These are phyloP conservation scores for Parachaetomium inaequale DNA, from an alignment of 495 filamentous ascomycete species.

Conservation along the genomic window DNA sequence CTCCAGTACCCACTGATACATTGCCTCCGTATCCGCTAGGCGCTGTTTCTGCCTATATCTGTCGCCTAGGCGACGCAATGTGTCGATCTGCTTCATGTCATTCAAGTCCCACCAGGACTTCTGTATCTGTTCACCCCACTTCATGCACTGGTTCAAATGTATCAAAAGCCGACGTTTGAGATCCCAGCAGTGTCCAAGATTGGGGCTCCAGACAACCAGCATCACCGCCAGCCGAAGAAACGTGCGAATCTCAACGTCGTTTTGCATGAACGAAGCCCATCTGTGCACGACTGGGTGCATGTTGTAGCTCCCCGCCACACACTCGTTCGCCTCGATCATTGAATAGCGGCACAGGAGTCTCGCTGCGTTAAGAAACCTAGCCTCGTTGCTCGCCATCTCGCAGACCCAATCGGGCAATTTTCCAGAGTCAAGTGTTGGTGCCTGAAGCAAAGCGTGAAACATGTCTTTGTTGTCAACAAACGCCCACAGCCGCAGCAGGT, in stretches of 20 bases:
- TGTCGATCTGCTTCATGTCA: constrained; percentile 32
- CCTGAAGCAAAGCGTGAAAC: constrained; percentile 27
- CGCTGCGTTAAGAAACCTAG: constrained; percentile 28
- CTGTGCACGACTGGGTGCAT: constrained; percentile 38
- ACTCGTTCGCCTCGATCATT: constrained; percentile 33
- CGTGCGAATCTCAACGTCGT: constrained; percentile 12
- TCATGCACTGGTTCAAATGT: constrained; percentile 26
- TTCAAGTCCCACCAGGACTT: no score
- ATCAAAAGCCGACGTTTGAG: constrained; percentile 28
- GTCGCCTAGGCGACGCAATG: no score
- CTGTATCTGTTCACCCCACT: constrained; percentile 13
- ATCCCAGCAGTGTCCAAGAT: constrained; percentile 20
- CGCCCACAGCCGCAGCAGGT: constrained; percentile 38
- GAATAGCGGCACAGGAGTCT: constrained; percentile 30
- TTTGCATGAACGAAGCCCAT: constrained; percentile 28
- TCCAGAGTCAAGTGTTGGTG: constrained; percentile 4
- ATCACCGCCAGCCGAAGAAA: constrained; percentile 23
- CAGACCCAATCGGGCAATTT: constrained; percentile 29
- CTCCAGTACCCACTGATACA: no score
- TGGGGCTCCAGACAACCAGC: no score
- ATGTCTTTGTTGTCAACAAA: constrained; percentile 34
- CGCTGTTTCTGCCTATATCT: no score
- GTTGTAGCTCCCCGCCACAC: constrained; percentile 23
- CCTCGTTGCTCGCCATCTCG: constrained; percentile 28
- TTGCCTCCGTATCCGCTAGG: no score